Evolutionary conservation across 257 asterid genomes (phyloP), one percentile per base, ranked within the genome.

Genomic region (Solanum okadae): DNA sequence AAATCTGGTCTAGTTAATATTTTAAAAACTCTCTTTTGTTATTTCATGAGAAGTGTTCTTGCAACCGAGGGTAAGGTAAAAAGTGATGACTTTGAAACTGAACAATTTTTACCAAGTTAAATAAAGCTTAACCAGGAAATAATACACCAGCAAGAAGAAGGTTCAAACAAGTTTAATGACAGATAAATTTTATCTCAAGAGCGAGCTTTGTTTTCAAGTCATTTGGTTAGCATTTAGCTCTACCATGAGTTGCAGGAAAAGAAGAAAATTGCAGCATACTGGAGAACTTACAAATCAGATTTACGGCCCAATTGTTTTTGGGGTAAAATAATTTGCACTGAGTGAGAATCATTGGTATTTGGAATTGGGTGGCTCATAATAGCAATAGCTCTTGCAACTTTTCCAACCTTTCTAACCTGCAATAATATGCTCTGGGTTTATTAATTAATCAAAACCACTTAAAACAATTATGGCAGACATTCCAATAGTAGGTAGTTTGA

Each of bases 281-380:
- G 31, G 44, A 84, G 42, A 52, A 88, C 98, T 90, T 90, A 96
- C 99, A 96, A 94, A 90, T 96, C 99, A 68, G 99, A 96, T 91
- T 86, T 94, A 91, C 98, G 98, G 34, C 96, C 95, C 94, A 96
- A 89, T 94, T 96, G 99, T 92, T 95, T 95, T 93, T 96, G 99
- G 86, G 99, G 99, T 84, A 96, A 92, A 92, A 96, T 96, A 92
- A 96, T 94, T 91, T 96, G 99, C 49, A 93, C 97, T 75, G 99
- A 96, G 87, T 93, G 94, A 84, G 98, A 96, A 86, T 96, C 98
- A 38, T 91, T 94, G 89, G 99, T 96, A 86, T 90, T 96, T 77
- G 99, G 98, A 88, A 96, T 95, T 15, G 99, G 98, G 89, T 96
- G 98, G 94, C 99, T 96, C 99, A 96, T 95, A 87, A 96, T 96